A percentile compares a stretch with the other conserved stretches of the same genome.
Conservation (phyloP, 345 rosid genomes). For the Brassica juncea region DNA sequence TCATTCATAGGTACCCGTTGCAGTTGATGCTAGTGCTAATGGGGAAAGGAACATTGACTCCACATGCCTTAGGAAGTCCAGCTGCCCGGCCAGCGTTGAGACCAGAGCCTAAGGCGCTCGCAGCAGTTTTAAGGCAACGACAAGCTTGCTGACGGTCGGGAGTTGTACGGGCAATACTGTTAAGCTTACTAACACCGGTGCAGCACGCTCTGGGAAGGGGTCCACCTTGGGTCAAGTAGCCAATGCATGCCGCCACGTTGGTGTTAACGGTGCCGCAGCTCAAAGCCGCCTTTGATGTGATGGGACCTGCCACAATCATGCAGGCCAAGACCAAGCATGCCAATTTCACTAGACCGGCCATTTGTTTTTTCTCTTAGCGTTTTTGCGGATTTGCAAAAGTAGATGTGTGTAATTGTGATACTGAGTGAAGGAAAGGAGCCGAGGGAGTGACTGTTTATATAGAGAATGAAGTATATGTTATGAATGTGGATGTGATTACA, state of each 20-base stretch:
- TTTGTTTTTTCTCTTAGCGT: neutral
- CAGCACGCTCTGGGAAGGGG: slow-evolving; percentile 14
- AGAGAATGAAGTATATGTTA: slow-evolving; percentile 7
- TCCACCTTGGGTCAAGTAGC: slow-evolving; percentile 24
- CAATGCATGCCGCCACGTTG: slow-evolving; percentile 28
- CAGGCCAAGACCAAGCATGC: slow-evolving; percentile 38
- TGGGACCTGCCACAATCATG: slow-evolving; percentile 34
- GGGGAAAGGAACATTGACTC: slow-evolving; percentile 28
- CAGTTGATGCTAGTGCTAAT: slow-evolving; percentile 40
- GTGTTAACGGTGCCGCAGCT: slow-evolving; percentile 41
- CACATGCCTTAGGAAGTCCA: slow-evolving; percentile 25
- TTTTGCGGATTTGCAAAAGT: neutral
- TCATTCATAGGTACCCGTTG: slow-evolving; percentile 24
- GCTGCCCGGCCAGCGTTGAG: slow-evolving; percentile 18
- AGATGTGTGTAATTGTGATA: slow-evolving; percentile 14
- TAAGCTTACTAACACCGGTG: slow-evolving; percentile 28
- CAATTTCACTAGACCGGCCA: slow-evolving; percentile 29
- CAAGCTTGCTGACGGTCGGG: slow-evolving; percentile 41
- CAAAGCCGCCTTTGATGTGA: slow-evolving; percentile 36
- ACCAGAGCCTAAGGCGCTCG: neutral
- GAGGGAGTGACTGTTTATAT: slow-evolving; percentile 29
- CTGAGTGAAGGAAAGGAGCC: slow-evolving; percentile 21
- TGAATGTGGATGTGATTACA: neutral
- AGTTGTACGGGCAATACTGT: slow-evolving; percentile 24
- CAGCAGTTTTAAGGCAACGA: slow-evolving; percentile 30